Evolutionary conservation across 2,329 filamentous ascomycete species (phyloP).

Genomic region (Alternaria postmessia): DNA sequence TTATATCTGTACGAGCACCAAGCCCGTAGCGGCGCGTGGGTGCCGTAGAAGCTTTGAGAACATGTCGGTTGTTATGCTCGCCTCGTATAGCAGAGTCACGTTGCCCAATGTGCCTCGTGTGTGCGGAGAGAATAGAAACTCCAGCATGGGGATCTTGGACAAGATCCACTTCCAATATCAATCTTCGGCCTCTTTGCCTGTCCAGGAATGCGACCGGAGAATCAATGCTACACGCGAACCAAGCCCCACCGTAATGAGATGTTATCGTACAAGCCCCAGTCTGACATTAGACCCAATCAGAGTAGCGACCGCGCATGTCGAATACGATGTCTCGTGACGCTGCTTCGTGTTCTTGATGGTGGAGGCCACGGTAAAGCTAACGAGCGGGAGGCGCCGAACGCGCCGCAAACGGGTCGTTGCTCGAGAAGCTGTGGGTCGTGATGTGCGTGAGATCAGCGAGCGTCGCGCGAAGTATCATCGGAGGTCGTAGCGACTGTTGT

Average conservation of each 20-base stretch:
- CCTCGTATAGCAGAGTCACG: conserved; percentile 9
- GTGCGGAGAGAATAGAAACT: background rate
- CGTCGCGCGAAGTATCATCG: no score
- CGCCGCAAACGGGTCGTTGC: no score
- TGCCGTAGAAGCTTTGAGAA: background rate
- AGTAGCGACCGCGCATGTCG: background rate
- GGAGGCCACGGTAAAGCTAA: no score
- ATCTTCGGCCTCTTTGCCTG: conserved; percentile 3
- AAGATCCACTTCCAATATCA: conserved; percentile 12
- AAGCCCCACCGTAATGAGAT: background rate
- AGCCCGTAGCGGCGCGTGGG: conserved; percentile 1
- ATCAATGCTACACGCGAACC: background rate
- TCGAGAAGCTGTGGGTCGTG: no score
- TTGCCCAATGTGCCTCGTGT: conserved; percentile 1
- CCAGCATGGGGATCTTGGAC: conserved; percentile 7
- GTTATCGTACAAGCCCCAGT: background rate
- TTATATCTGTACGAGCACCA: conserved; percentile 10
- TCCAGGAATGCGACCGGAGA: background rate
- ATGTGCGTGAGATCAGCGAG: no score
- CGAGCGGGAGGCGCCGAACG: no score
- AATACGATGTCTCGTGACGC: background rate
- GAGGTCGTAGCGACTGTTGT: no score
- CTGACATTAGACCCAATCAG: background rate
- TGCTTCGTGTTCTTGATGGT: background rate
- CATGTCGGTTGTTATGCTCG: conserved; percentile 3